A percentile compares a stretch with the other conserved stretches of the same genome.
Conservation (phyloP, 306 rosid species). For the Morella rubra region DNA sequence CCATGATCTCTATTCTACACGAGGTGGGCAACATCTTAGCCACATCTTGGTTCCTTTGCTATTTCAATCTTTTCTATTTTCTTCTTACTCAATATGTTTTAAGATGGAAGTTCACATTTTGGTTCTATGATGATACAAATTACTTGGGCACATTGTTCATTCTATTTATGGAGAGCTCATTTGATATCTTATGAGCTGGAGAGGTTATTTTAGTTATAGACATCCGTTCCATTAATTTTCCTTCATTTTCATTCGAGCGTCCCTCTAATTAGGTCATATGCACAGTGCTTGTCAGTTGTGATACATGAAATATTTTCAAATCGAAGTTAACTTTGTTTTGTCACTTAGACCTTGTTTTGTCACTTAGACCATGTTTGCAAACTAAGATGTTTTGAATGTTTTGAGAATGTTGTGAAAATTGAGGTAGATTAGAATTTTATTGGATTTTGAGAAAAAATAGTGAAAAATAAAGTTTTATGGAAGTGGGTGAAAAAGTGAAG, state of each 20-base stretch:
- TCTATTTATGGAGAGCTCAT: not conserved
- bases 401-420: no score
- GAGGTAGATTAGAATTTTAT: no score
- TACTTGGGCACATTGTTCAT: not conserved
- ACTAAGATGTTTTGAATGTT: no score
- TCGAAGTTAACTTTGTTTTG: not conserved
- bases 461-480: no score
- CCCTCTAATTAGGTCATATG: no score
- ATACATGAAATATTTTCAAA: not conserved
- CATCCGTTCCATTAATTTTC: no score
- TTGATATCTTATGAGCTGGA: no score
- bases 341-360: no score
- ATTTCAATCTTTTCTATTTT: not conserved
- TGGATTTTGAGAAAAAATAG: no score
- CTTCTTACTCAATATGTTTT: slow-evolving; percentile 2
- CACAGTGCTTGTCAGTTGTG: not conserved
- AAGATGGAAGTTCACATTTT: not conserved
- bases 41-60: not conserved
- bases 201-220: not conserved
- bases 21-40: slow-evolving; percentile 58
- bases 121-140: not conserved
- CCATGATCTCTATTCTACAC: slow-evolving; percentile 91
- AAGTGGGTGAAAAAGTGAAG: no score
- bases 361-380: no score
- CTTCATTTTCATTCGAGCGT: no score